These are phyloP conservation scores for Candida anutae DNA, from an alignment of 1,139 yeast species.

Conservation along the genomic window DNA sequence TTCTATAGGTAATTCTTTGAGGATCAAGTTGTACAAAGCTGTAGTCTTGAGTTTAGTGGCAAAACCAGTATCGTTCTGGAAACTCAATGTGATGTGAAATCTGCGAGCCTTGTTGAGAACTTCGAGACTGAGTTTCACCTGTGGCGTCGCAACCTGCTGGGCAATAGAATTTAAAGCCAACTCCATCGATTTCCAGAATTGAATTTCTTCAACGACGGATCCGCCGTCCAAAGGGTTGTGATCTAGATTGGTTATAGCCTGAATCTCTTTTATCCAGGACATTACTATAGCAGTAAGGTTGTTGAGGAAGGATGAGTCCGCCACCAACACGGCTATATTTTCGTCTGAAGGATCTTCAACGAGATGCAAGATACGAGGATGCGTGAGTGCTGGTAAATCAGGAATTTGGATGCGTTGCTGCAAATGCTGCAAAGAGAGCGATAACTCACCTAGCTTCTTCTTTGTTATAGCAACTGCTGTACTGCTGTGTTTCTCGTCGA, in stretches of 20 bases:
- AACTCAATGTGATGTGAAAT: slow-evolving; percentile 69
- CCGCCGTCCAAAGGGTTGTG: slow-evolving; percentile 51
- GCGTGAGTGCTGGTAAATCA: slow-evolving; percentile 45
- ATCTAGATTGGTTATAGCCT: slow-evolving; percentile 45
- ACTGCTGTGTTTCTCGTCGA: slow-evolving; percentile 8
- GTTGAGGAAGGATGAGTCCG: slow-evolving; percentile 55
- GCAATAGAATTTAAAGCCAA: slow-evolving; percentile 48
- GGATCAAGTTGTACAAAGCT: slow-evolving; percentile 48
- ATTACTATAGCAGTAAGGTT: slow-evolving; percentile 60
- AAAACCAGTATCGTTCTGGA: slow-evolving; percentile 67
- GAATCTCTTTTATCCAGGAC: slow-evolving; percentile 64
- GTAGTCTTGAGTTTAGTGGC: slow-evolving; percentile 48
- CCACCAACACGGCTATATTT: slow-evolving; percentile 11
- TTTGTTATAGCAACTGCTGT: slow-evolving; percentile 37
- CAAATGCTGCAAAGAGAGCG: slow-evolving; percentile 59
- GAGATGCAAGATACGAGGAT: slow-evolving; percentile 42
- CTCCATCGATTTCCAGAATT: slow-evolving; percentile 76
- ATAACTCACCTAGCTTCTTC: slow-evolving; percentile 63
- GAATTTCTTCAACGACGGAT: slow-evolving; percentile 58
- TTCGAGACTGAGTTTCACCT: slow-evolving; percentile 52
- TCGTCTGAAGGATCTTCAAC: slow-evolving; percentile 13
- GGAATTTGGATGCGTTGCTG: slow-evolving; percentile 68
- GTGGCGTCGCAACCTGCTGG: slow-evolving; percentile 49
- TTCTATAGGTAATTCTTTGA: slow-evolving; percentile 65
- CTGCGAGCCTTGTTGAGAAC: slow-evolving; percentile 66